Evolutionary conservation across 192 early-diverging fungal species (phyloP).

Genomic region (Coemansia javaensis): DNA sequence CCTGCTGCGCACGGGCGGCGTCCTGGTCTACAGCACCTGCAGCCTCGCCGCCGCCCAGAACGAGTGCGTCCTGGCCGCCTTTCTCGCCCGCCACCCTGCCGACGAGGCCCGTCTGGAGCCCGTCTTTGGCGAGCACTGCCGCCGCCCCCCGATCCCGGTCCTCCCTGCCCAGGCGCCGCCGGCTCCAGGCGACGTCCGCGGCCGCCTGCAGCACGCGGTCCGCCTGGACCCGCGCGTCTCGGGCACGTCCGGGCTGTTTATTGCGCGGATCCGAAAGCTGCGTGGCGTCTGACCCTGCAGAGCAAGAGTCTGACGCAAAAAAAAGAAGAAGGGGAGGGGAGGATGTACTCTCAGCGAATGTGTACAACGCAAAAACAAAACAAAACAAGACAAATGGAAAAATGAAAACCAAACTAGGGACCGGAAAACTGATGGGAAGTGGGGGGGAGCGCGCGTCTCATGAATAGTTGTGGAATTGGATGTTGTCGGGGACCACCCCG

Average conservation of each 20-base stretch:
- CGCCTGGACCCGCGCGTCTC: constrained; percentile 42
- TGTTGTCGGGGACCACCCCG: constrained; percentile 19
- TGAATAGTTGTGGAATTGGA: constrained; percentile 29
- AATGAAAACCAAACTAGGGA: too few species aligned
- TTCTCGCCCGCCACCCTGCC: constrained; percentile 51
- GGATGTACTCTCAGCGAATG: too few species aligned
- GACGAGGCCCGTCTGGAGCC: constrained; percentile 28
- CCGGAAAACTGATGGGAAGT: too few species aligned
- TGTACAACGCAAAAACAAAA: too few species aligned
- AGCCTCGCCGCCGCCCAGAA: constrained; percentile 75
- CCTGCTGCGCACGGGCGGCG: constrained; percentile 66
- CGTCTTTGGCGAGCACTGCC: background rate
- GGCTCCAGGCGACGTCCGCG: constrained; percentile 2
- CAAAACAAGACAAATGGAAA: too few species aligned
- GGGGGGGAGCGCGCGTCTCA: too few species aligned
- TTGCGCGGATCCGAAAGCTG: constrained; percentile 71
- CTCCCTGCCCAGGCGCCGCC: background rate
- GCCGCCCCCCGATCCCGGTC: too few species aligned
- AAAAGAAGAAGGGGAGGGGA: too few species aligned
- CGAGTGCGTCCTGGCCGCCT: constrained; percentile 78
- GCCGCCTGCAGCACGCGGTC: constrained; percentile 18
- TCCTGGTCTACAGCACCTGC: constrained; percentile 87
- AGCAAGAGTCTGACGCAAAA: too few species aligned
- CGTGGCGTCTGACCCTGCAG: too few species aligned
- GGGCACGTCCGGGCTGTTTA: constrained; percentile 56